Evolutionary conservation across 140 eudicot species (phyloP).

Genomic region (Oenanthe javanica): DNA sequence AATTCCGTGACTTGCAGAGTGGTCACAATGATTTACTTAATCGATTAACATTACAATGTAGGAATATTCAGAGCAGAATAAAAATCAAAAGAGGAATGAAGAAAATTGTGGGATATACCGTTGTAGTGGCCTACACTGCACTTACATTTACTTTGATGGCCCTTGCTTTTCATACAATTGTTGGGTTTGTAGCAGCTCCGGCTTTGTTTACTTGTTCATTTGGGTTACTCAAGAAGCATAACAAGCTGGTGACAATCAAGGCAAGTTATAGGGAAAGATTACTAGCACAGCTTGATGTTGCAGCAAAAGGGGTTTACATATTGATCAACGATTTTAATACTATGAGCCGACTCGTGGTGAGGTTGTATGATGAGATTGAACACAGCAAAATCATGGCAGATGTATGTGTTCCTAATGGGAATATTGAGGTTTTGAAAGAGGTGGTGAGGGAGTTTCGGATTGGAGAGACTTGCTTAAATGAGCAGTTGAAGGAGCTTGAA

Average conservation of each 20-base stretch:
- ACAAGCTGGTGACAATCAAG: slow-evolving; percentile 2
- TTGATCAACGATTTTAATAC: slow-evolving; percentile 75
- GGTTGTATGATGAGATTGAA: slow-evolving; percentile 57
- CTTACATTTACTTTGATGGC: slow-evolving; percentile 34
- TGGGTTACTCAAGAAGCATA: slow-evolving; percentile 21
- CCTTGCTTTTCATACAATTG: slow-evolving; percentile 44
- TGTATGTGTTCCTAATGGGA: slow-evolving; percentile 39
- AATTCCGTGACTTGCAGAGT: slow-evolving; percentile 34
- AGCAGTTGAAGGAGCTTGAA: slow-evolving; percentile 72
- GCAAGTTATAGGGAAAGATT: slow-evolving; percentile 22
- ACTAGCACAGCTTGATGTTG: slow-evolving; percentile 53
- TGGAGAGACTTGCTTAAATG: slow-evolving; percentile 41
- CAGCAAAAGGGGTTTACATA: slow-evolving; percentile 68
- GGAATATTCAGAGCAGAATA: slow-evolving; percentile 31
- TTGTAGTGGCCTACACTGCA: slow-evolving; percentile 30
- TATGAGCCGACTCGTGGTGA: slow-evolving; percentile 53
- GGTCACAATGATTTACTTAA: slow-evolving; percentile 23
- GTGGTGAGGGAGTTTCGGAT: slow-evolving; percentile 45
- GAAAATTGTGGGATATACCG: slow-evolving; percentile 24
- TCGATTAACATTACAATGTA: slow-evolving; percentile 31
- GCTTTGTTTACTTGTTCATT: slow-evolving; percentile 30
- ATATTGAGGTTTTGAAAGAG: slow-evolving; percentile 46
- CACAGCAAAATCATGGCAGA: slow-evolving; percentile 45
- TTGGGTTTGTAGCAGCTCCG: slow-evolving; percentile 37
- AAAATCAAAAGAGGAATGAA: slow-evolving; percentile 25